Evolutionary conservation across 306 rosid species (phyloP).

Genomic region (Dalbergia oliveri): DNA sequence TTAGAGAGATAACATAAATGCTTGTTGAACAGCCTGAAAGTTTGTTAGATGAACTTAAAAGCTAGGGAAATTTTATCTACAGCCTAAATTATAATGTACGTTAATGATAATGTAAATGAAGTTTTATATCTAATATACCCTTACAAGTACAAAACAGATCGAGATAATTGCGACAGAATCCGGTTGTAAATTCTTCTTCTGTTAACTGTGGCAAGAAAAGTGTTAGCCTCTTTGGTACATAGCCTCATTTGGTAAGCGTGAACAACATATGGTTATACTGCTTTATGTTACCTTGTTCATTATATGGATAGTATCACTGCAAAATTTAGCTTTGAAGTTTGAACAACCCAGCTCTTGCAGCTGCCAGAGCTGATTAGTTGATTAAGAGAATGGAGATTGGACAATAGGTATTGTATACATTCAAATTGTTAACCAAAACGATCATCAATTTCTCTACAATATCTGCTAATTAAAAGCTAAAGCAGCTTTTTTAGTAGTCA

Average conservation of each 20-base stretch:
- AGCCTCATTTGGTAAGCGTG: not conserved
- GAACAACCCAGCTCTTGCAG: constrained; percentile 4
- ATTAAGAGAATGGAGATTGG: constrained; percentile 11
- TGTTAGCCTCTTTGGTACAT: not conserved
- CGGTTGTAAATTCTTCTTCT: not conserved
- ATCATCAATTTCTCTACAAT: not conserved
- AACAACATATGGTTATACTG: constrained; percentile 16
- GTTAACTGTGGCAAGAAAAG: not conserved
- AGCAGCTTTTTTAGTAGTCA: constrained; percentile 10
- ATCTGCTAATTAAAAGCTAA: constrained; percentile 1
- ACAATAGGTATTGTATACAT: not conserved
- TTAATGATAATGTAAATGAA: not conserved
- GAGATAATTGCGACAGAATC: not conserved
- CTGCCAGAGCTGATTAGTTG: constrained; percentile 15
- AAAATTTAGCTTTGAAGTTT: constrained; percentile 18
- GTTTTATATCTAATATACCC: not conserved
- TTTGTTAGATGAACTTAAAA: not conserved
- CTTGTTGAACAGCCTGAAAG: not conserved
- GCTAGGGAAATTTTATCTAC: not conserved
- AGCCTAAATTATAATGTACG: constrained; percentile 15
- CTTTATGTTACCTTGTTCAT: constrained; percentile 15
- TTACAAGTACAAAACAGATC: constrained; percentile 11
- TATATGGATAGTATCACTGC: constrained; percentile 1
- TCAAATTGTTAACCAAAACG: not conserved
- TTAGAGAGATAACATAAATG: not conserved